Base-by-base conservation (phyloP, 1,139 yeast genomes). In the Candida gigantensis region DNA sequence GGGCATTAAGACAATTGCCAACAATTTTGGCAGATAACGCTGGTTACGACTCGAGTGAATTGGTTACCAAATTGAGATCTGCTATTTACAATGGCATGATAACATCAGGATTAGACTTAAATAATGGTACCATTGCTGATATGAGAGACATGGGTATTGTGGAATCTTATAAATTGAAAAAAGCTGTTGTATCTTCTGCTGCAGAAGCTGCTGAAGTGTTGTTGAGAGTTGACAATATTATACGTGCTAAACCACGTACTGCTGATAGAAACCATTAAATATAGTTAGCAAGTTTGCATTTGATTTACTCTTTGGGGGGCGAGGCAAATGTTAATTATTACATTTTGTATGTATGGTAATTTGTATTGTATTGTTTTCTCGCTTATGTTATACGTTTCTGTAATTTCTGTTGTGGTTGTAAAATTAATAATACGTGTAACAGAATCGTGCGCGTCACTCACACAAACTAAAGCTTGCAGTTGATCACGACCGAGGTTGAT, bases 141-240 rank as follows among this genome's bases (percentile, higher is more conserved):
- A 92, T 92, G 95, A 79, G 96, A 60, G 95, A 89, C 48, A 65
- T 84, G 51, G 98, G 98, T 15, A 78, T 90, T 51, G 89, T 92
- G 30, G 98, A 92, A 65, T 83, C 95, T 43, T 92, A 76, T 67
- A 92, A 89, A 65, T 75, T 92, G 60, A 92, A 92, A 66, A 76
- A 80, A 46, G 96, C 97, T 1, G 98, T 94, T 20, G 97, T 92
- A n/a, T 79, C 90, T 8, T 84, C 95, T 37, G 98, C 98, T 6
- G 75, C 96, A 13, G 98, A 92, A 67, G 98, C 98, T 27, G 95
- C 97, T 5, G 97, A 92, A 66, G 92, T 94, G 38, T 74, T 92
- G 48, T 72, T 92, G 53, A 79, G 98, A 59, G 98, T 92, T 29
- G 98, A 94, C 60, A 90, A 92, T 61, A 92, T 92, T 48, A 87